phyloP scores from a whole-genome alignment of 441 rosid species.

The Pelargonium exstipulatum region DNA sequence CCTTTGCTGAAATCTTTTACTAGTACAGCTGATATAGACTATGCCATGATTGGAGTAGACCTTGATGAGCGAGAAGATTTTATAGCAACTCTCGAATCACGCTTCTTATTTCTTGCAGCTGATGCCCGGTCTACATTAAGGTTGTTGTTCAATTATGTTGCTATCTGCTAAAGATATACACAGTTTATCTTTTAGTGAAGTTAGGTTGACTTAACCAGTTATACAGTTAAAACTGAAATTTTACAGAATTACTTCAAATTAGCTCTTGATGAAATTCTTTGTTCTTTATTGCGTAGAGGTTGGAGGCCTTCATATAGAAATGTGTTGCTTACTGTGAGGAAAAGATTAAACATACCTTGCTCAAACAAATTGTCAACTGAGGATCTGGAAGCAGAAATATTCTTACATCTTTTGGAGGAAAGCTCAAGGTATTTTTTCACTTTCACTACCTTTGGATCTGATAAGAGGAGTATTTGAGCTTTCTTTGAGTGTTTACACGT shows the following conservation, averaged over 20 bases:
- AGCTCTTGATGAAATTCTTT: not conserved
- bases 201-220: too few species aligned
- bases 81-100: slow-evolving; percentile 65
- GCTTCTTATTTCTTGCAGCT: slow-evolving; percentile 86
- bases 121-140: slow-evolving; percentile 82
- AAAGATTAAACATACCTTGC: slow-evolving; percentile 61
- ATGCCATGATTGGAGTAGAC: slow-evolving; percentile 54
- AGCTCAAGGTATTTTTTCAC: slow-evolving; percentile 46
- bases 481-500: not conserved
- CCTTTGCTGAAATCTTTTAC: slow-evolving; percentile 70
- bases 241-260: not conserved
- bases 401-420: slow-evolving; percentile 66
- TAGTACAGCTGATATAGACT: slow-evolving; percentile 45
- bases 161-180: too few species aligned
- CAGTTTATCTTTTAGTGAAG: too few species aligned
- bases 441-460: not conserved
- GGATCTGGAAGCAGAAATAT: slow-evolving; percentile 82
- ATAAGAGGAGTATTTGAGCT: not conserved
- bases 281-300: slow-evolving; percentile 43
- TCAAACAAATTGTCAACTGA: slow-evolving; percentile 68
- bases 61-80: slow-evolving; percentile 59
- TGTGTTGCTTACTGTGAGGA: slow-evolving; percentile 69
- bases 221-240: too few species aligned
- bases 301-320: slow-evolving; percentile 90
- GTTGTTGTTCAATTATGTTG: slow-evolving; percentile 37